phyloP scores from a whole-genome alignment of 176 grass and related monocot genomes.

The Juncus effusus region DNA sequence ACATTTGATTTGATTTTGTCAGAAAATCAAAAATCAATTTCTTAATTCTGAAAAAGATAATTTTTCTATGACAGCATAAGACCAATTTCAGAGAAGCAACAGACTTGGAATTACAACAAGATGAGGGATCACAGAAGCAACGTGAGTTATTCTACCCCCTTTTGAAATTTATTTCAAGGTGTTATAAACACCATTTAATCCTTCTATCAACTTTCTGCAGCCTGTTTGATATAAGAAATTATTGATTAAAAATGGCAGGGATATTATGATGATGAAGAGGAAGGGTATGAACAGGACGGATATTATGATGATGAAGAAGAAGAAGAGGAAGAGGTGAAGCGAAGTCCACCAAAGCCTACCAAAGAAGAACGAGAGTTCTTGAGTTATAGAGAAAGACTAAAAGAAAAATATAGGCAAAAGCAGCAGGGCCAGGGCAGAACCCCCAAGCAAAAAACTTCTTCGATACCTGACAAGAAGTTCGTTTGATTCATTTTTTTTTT shows the following conservation, averaged over 20 bases:
- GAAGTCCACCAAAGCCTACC: constrained; percentile 27
- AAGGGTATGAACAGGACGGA: constrained; percentile 27
- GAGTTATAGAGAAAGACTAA: constrained; percentile 31
- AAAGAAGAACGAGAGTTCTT: constrained; percentile 48
- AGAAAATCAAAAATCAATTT: no score
- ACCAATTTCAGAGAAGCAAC: no score
- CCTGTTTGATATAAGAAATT: neutral
- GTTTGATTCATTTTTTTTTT: neutral
- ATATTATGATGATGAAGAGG: constrained; percentile 32
- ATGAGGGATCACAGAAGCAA: constrained; percentile 26
- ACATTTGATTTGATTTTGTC: no score
- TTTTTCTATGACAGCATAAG: no score
- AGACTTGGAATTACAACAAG: constrained; percentile 2
- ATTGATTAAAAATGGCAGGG: constrained; percentile 18
- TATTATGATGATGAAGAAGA: constrained; percentile 31
- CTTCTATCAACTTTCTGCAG: neutral
- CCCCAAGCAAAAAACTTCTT: constrained; percentile 24
- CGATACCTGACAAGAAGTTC: constrained; percentile 24
- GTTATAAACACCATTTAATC: neutral
- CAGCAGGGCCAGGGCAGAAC: constrained; percentile 26
- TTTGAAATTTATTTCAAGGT: neutral
- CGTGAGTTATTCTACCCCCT: constrained; percentile 15
- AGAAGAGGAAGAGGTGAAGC: constrained; percentile 21
- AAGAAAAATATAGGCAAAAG: constrained; percentile 33
- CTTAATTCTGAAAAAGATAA: no score